phyloP scores from a whole-genome alignment of 345 rosid species.

The Lepidium aucheri region DNA sequence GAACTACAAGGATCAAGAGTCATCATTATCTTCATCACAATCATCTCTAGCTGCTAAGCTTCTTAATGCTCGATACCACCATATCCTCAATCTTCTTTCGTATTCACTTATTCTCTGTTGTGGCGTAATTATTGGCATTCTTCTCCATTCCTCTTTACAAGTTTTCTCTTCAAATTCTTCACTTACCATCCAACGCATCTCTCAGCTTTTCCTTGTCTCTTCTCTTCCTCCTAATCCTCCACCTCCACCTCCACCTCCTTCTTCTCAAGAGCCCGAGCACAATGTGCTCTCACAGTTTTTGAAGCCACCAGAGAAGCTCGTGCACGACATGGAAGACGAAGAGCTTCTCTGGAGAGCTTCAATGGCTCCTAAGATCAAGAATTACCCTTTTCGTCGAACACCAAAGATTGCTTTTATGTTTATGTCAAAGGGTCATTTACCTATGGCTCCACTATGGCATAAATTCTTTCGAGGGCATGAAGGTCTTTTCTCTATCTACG shows the following conservation, averaged over 20 bases:
- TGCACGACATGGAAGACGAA: slow-evolving; percentile 65
- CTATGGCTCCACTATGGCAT: slow-evolving; percentile 80
- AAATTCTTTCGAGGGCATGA: slow-evolving; percentile 61
- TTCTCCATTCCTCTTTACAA: slow-evolving; percentile 41
- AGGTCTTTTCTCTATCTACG: slow-evolving; percentile 53
- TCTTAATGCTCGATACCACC: slow-evolving; percentile 39
- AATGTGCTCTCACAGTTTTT: slow-evolving; percentile 31
- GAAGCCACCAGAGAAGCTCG: slow-evolving; percentile 30
- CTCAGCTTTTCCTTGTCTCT: slow-evolving; percentile 7
- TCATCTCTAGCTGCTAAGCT: slow-evolving; percentile 22
- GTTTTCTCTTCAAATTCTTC: slow-evolving; percentile 28
- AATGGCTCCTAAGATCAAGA: slow-evolving; percentile 28
- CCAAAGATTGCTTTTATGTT: slow-evolving; percentile 86
- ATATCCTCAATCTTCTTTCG: slow-evolving; percentile 35
- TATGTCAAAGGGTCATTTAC: slow-evolving; percentile 59
- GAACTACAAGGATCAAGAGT: slow-evolving; percentile 29
- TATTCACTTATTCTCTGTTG: slow-evolving; percentile 39
- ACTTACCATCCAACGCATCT: slow-evolving; percentile 10
- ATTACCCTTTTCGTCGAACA: slow-evolving; percentile 39
- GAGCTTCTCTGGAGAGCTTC: slow-evolving; percentile 80
- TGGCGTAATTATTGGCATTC: slow-evolving; percentile 50
- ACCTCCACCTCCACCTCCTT: background rate
- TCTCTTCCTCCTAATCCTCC: slow-evolving; percentile 4
- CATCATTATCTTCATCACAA: slow-evolving; percentile 10
- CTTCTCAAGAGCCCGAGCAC: background rate